Percentiles rank a stretch among this genome's conserved stretches.
phyloP scores from a whole-genome alignment of 148 eudicot species.

The Polygonum aviculare region DNA sequence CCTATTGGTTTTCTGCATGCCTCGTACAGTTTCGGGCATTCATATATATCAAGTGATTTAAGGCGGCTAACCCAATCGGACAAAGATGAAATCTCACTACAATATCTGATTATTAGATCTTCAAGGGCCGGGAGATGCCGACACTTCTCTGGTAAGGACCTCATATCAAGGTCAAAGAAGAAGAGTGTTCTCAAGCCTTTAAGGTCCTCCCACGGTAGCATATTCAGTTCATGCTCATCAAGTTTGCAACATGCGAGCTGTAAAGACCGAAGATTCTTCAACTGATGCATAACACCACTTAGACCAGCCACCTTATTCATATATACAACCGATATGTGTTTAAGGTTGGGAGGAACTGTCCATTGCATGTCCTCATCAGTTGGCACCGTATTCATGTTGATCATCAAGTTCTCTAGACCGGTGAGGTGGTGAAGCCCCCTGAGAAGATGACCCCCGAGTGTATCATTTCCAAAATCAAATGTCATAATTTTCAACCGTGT shows the following conservation, averaged over 20 bases:
- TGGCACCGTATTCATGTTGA: background rate
- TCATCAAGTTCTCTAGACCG: background rate
- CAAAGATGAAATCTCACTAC: background rate
- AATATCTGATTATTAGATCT: background rate
- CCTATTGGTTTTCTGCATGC: background rate
- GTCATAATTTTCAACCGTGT: background rate
- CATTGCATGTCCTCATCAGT: background rate
- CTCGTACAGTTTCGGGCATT: background rate
- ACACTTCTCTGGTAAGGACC: background rate
- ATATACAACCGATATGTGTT: background rate
- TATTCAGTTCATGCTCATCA: background rate
- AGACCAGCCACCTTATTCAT: background rate
- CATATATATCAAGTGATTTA: background rate
- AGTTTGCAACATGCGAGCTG: fast-evolving
- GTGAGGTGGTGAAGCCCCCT: slow-evolving; percentile 1
- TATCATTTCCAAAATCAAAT: background rate
- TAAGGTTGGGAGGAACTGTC: background rate
- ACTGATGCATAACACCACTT: background rate
- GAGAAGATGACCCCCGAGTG: background rate
- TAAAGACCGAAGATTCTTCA: background rate
- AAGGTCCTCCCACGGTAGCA: background rate
- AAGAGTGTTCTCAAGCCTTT: background rate
- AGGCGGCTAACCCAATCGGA: background rate
- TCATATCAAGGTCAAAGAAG: background rate
- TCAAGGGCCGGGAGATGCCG: background rate